Percentiles rank a stretch among this genome's conserved stretches.
These are phyloP conservation scores for Moniliophthora roreri DNA, from an alignment of 1,284 basidiomycete species.

Conservation along the genomic window DNA sequence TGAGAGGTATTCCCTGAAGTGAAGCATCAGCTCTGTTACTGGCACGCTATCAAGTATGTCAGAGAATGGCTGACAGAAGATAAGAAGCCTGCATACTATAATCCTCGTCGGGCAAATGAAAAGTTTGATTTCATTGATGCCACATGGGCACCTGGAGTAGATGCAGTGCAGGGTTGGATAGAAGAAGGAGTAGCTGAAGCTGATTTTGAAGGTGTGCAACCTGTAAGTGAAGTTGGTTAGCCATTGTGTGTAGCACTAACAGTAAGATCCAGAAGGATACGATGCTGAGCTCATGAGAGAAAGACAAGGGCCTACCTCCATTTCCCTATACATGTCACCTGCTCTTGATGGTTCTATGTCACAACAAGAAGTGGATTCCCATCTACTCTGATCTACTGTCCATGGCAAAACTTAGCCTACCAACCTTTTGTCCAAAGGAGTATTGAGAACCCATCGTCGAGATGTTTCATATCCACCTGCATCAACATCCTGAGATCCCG, in stretches of 20 bases:
- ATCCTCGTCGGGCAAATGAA: conserved; percentile 6
- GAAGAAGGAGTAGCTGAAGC: background rate
- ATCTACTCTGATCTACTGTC: background rate
- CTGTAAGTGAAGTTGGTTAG: background rate
- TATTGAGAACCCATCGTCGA: background rate
- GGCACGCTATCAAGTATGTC: conserved; percentile 8
- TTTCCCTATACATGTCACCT: too few relatives aligned
- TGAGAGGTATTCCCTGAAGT: conserved; percentile 2
- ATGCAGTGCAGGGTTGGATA: background rate
- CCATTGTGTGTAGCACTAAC: too few relatives aligned
- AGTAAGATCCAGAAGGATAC: too few relatives aligned
- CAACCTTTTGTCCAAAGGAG: conserved; percentile 5
- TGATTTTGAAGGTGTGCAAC: background rate
- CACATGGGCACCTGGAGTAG: conserved; percentile 16
- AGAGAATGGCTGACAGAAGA: conserved; percentile 6
- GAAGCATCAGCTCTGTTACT: conserved; percentile 16
- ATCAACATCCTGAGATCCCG: conserved; percentile 6
- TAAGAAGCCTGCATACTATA: conserved; percentile 6
- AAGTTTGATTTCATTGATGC: conserved; percentile 14
- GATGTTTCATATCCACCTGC: conserved; percentile 2
- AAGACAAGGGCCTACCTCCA: too few relatives aligned
- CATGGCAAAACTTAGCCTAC: background rate
- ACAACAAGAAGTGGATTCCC: background rate
- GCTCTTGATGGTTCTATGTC: too few relatives aligned
- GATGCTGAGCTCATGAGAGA: too few relatives aligned